Percentiles rank a stretch among this genome's conserved stretches.
Evolutionary conservation across 192 early-diverging fungal genomes (phyloP).

Genomic region (Funneliformis geosporum): DNA sequence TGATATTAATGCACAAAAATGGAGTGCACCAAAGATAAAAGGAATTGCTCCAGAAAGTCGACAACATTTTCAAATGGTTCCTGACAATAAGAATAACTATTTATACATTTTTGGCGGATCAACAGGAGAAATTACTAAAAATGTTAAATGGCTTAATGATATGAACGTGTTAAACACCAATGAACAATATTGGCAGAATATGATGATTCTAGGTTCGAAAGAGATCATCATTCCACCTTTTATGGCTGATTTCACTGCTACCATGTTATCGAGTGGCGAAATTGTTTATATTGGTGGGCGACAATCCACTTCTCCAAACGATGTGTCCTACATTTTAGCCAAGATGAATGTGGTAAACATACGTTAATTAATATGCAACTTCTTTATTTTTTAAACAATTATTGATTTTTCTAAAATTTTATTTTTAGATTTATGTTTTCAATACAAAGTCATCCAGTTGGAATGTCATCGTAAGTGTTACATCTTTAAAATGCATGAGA

Average conservation of each 20-base stretch:
- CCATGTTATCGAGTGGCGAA: neutral
- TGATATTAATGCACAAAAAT: neutral
- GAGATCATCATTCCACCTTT: neutral
- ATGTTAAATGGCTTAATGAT: neutral
- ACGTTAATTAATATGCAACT: neutral
- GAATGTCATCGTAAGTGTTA: neutral
- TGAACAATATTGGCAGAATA: neutral
- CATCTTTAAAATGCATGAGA: neutral
- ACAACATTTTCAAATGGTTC: neutral
- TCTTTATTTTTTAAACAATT: too few relatives aligned
- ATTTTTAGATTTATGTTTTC: neutral
- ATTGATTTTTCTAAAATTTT: neutral
- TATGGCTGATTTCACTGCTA: neutral
- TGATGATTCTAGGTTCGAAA: neutral
- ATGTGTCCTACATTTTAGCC: neutral
- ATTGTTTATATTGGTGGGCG: neutral
- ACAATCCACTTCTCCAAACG: neutral
- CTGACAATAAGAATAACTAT: neutral
- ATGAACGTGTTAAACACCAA: neutral
- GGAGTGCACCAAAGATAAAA: neutral
- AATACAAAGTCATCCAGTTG: neutral
- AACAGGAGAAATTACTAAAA: neutral
- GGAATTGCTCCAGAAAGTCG: neutral
- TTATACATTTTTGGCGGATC: neutral
- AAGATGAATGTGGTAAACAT: neutral